phyloP scores from a whole-genome alignment of 345 rosid species.

The Rhodomyrtus tomentosa region DNA sequence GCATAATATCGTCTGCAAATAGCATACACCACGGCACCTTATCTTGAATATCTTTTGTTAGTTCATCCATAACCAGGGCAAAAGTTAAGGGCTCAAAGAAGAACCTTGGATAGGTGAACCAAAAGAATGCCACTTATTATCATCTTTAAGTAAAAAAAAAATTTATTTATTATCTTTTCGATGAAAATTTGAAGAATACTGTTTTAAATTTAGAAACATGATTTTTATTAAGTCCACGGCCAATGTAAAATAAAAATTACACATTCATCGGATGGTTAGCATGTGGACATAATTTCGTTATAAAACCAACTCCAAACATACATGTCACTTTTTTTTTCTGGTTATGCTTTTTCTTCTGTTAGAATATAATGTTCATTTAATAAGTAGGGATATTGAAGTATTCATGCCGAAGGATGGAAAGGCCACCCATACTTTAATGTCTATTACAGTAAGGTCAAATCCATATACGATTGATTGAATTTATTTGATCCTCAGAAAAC shows the following conservation, averaged over 20 bases:
- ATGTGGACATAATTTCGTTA: background rate
- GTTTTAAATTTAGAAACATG: background rate
- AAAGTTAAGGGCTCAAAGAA: too few relatives aligned
- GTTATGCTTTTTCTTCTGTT: background rate
- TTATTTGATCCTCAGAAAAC: background rate
- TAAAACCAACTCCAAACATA: background rate
- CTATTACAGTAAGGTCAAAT: background rate
- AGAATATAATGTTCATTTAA: background rate
- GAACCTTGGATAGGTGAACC: background rate
- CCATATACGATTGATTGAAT: background rate
- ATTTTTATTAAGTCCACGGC: background rate
- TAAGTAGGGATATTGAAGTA: background rate
- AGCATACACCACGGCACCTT: too few relatives aligned
- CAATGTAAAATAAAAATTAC: background rate
- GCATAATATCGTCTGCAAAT: too few relatives aligned
- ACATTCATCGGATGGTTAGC: background rate
- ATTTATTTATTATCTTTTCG: background rate
- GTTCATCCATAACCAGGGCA: too few relatives aligned
- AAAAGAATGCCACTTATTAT: background rate
- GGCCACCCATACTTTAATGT: background rate
- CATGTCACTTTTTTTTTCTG: background rate
- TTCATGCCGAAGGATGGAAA: background rate
- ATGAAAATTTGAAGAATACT: background rate
- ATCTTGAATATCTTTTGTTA: too few relatives aligned
- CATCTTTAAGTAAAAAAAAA: background rate